A percentile compares a stretch with the other conserved stretches of the same genome.
Evolutionary conservation across 2,329 filamentous ascomycete species (phyloP).

Genomic region (Lizonia empirigonia): DNA sequence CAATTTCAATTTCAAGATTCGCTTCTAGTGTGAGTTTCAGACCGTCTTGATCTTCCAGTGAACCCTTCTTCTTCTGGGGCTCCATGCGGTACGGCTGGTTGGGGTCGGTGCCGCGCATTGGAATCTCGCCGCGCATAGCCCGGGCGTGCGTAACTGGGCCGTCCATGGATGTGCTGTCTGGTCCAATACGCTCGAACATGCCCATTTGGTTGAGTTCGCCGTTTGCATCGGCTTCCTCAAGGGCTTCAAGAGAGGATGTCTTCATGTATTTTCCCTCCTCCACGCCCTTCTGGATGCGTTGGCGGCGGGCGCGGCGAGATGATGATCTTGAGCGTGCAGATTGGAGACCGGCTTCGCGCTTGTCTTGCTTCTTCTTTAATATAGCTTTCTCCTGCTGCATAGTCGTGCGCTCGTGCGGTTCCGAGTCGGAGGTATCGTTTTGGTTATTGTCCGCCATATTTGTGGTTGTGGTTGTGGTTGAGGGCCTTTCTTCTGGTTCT

Average conservation of each 20-base stretch:
- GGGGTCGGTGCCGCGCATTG: conserved; percentile 58
- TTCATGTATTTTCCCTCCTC: conserved; percentile 59
- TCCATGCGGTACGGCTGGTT: conserved; percentile 54
- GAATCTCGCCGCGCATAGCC: conserved; percentile 61
- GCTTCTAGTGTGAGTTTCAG: conserved; percentile 74
- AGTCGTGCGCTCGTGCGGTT: conserved; percentile 50
- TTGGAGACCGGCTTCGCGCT: conserved; percentile 47
- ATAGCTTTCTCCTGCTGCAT: conserved; percentile 55
- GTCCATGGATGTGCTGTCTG: conserved; percentile 61
- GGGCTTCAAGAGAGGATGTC: conserved; percentile 55
- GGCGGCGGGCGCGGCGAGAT: conserved; percentile 55
- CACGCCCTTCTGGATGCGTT: conserved; percentile 53
- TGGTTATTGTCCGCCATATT: conserved; percentile 41
- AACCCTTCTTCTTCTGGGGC: conserved; percentile 50
- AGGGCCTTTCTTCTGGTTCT: conserved; percentile 6
- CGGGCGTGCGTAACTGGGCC: conserved; percentile 61
- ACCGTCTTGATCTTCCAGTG: conserved; percentile 64
- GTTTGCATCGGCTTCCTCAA: conserved; percentile 59
- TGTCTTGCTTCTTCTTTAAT: conserved; percentile 49
- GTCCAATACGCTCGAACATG: conserved; percentile 62
- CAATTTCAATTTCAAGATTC: conserved; percentile 82
- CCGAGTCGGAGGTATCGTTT: conserved; percentile 35
- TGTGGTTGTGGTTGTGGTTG: neutral
- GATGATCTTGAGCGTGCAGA: conserved; percentile 54
- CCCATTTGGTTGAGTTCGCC: conserved; percentile 55